Percentiles rank a stretch among this genome's conserved stretches.
Evolutionary conservation across 2,329 filamentous ascomycete species (phyloP).

Genomic region (Nigrospora sphaerica): DNA sequence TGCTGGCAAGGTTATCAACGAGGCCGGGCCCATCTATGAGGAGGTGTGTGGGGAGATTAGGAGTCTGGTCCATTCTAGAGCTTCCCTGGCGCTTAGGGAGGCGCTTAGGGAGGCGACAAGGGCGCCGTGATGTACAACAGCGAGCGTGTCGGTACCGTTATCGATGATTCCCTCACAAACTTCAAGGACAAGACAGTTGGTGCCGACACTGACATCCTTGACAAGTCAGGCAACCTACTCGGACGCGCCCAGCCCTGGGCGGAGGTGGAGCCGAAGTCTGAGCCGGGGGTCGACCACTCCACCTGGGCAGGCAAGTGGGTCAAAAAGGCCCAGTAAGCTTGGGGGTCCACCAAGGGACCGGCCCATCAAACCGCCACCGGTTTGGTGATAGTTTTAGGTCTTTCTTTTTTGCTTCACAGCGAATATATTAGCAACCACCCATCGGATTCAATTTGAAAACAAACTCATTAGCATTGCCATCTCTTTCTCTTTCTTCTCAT

Average conservation of each 20-base stretch:
- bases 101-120: slow-evolving; percentile 43
- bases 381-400: too few species aligned
- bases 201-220: slow-evolving; percentile 61
- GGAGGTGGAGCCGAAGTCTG: slow-evolving; percentile 35
- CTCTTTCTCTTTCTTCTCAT: too few species aligned
- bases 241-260: slow-evolving; percentile 66
- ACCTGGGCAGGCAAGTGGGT: slow-evolving; percentile 62
- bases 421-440: too few species aligned
- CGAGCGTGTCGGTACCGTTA: slow-evolving; percentile 51
- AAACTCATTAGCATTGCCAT: too few species aligned
- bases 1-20: slow-evolving; percentile 59
- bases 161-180: slow-evolving; percentile 57
- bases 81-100: slow-evolving; percentile 51
- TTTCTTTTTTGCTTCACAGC: too few species aligned
- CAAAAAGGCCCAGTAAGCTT: slow-evolving; percentile 64
- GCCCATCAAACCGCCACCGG: too few species aligned
- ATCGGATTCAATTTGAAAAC: too few species aligned
- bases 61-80: slow-evolving; percentile 49
- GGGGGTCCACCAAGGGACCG: too few species aligned
- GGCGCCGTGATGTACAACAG: slow-evolving; percentile 45
- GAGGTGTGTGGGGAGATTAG: slow-evolving; percentile 41
- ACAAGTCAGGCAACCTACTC: slow-evolving; percentile 59
- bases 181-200: slow-evolving; percentile 61
- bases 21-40: slow-evolving; percentile 56
- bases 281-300: slow-evolving; percentile 49